Base-by-base conservation (phyloP, 306 rosid genomes). In the Medicago ruthenica region DNA sequence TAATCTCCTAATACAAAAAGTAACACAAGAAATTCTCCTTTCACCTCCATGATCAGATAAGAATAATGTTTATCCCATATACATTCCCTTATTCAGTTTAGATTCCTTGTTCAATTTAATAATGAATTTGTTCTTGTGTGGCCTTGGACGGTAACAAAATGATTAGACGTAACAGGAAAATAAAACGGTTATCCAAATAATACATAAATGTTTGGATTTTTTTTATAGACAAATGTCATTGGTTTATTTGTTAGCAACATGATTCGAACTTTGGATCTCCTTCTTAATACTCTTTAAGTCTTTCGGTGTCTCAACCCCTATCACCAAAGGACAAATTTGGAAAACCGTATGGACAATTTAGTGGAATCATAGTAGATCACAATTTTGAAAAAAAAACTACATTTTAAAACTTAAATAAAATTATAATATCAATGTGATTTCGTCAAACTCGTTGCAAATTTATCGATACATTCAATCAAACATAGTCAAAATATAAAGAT, bases 21-120 rank as follows among this genome's bases (percentile, higher is more conserved):
- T 67, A 57, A 22, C 42, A 59, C 70, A 20, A 59, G 59, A 72
- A 71, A 54, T 51, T 53, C 60, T 77, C 76, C 82, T 76, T 21
- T 72, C 71, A 61, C 78, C 57, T 76, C 65, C 64, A 34, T 5
- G 31, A 72, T 58, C 17, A 18, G 45, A 78, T 69, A 74, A 58
- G 85, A 81, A 81, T 84, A 77, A 73, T 70, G 72, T 81, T 73
- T 84, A 74, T 73, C 78, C 34, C 11, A 15, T 45, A 44, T 0
- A 44, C 14, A 44, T 2, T 48, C 81, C 65, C 3, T 69, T 1
- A 10, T 57, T 73, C 80, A 59, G 24, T 69, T 67, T 62, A 68
- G 76, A 84, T 77, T 80, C 83, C 58, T 2, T 36, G 16, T 50
- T 75, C 13, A 36, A 21, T 51, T 54, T 39, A 68, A 21, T 57